Conservation (phyloP, 164 flowering plant genomes). For the Paratinospora sagittata region DNA sequence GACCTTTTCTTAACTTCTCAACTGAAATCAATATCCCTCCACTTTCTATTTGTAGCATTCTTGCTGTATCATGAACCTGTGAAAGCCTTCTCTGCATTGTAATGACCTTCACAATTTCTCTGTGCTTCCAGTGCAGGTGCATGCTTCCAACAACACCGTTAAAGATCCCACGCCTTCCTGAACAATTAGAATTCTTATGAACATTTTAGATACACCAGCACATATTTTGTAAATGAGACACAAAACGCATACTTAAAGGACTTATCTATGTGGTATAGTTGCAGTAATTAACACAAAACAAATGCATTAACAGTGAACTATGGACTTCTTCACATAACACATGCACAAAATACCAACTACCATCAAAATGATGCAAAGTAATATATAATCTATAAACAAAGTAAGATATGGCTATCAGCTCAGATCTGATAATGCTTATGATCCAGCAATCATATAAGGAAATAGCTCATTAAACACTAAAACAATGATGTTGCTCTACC, state of each 20-base stretch:
- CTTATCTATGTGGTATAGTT: neutral
- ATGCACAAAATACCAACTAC: no score
- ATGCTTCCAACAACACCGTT: conserved; percentile 84
- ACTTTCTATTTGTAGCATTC: conserved; percentile 63
- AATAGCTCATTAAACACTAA: no score
- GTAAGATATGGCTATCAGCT: no score
- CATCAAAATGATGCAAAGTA: no score
- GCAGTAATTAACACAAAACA: neutral
- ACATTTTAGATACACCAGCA: neutral
- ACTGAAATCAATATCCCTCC: conserved; percentile 71
- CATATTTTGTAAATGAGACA: no score
- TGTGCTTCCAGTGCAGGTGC: conserved; percentile 94
- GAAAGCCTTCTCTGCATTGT: conserved; percentile 58
- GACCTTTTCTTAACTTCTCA: conserved; percentile 62
- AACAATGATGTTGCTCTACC: no score
- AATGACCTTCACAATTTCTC: conserved; percentile 81
- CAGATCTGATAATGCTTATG: no score
- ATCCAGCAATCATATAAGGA: no score
- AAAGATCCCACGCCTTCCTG: conserved; percentile 92
- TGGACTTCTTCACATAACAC: neutral
- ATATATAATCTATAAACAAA: no score
- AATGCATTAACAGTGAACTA: neutral
- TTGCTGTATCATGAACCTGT: conserved; percentile 52
- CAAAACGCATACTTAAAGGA: no score
- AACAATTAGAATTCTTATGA: neutral